A percentile compares a stretch with the other conserved stretches of the same genome.
Evolutionary conservation across 257 asterid species (phyloP).

Genomic region (Solanum dulcamara): DNA sequence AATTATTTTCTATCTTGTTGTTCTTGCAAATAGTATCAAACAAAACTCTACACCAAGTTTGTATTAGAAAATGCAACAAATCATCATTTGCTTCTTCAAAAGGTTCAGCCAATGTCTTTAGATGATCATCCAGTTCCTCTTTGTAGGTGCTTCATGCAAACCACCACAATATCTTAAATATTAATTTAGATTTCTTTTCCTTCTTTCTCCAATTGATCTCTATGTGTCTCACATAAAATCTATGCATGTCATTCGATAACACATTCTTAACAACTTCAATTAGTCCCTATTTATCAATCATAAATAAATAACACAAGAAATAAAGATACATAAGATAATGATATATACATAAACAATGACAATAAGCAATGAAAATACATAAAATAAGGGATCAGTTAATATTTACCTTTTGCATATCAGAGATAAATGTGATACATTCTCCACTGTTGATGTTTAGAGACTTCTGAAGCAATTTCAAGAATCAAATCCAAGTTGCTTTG

Average conservation of each 20-base stretch:
- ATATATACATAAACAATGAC: not conserved
- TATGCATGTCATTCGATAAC: not conserved
- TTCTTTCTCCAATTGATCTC: not conserved
- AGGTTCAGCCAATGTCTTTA: not conserved
- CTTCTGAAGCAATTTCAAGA: not conserved
- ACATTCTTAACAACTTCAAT: not conserved
- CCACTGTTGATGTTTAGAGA: not conserved
- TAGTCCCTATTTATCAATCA: not conserved
- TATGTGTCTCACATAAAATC: not conserved
- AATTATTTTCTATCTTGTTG: not conserved
- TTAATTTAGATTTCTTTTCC: not conserved
- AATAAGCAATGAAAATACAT: no score
- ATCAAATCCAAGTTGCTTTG: not conserved
- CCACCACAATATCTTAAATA: not conserved
- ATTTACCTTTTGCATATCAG: not conserved
- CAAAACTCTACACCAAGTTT: not conserved
- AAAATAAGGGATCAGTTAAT: no score
- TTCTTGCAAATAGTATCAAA: not conserved
- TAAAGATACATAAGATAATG: not conserved
- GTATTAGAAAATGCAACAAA: not conserved
- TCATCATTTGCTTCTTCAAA: not conserved
- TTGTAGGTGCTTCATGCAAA: not conserved
- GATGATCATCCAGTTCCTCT: not conserved
- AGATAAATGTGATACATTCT: not conserved
- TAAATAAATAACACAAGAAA: not conserved